Base-by-base conservation (phyloP, 176 grass and related monocot species). In the Tuctoria greenei region DNA sequence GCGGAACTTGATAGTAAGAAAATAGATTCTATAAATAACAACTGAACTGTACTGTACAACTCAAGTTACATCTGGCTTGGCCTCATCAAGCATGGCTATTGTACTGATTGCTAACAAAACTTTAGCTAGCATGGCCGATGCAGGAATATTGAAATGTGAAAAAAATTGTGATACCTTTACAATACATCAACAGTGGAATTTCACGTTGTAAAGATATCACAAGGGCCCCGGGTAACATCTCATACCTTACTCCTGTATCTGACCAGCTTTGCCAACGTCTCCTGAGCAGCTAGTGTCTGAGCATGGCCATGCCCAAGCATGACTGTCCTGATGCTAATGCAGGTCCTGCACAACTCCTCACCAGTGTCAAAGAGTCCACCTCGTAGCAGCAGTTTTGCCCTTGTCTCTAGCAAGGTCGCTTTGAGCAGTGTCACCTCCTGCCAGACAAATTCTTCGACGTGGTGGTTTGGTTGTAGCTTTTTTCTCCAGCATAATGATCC, bases 371-470 rank as follows among this genome's bases (percentile, higher is more conserved):
- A 99, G 54, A 89, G 86, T 57, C 95, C 95, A 0, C 95, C 95
- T 27, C 87, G 84, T 38, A 99, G 89, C 44, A 99, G 54, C 67
- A 99, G 84, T 49, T 99, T 99, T 0, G 92, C 91, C 59, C 91
- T 80, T 5, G 92, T 95, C 81, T 95, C 95, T 0, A 95, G 89
- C 79, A 99, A 52, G 0, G 89, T 88, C 1, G 95, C 95, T 76
- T 99, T 99, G 66, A 95, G 96, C 26, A 99, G 87, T 2, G 89
- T 99, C 36, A 99, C 96, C 60, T 99, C 96, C 84, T 99, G 96
- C 96, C 92, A 95, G 52, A 99, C 83, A 18, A 92, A 87, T 49
- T 99, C 96, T 2, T 99, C 87, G 0, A 99, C 89, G 40, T 68
- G 90, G 60, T 84, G 82, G 39, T 92, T 95, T 1, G 82, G 79